These are phyloP conservation scores for Cladosporium velox DNA, from an alignment of 2,329 filamentous ascomycete species.

Conservation along the genomic window DNA sequence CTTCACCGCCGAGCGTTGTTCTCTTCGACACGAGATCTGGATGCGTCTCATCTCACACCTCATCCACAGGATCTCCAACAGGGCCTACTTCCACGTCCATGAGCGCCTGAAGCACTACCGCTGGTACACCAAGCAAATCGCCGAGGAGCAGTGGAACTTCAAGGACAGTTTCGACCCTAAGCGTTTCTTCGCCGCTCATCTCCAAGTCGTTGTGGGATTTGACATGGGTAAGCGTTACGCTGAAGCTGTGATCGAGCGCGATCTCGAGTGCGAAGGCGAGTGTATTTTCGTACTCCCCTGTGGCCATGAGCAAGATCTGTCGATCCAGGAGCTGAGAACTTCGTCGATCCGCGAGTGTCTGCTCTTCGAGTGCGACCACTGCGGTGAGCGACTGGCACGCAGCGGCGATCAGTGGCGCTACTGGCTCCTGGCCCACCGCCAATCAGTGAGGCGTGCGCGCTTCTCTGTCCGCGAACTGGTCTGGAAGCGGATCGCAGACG, in stretches of 20 bases:
- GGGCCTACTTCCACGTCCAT: constrained; percentile 13
- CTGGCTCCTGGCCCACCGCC: background rate
- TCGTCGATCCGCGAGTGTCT: background rate
- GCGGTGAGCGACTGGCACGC: background rate
- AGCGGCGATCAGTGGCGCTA: background rate
- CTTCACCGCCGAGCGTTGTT: background rate
- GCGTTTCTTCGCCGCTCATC: background rate
- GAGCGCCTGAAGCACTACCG: background rate
- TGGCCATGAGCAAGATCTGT: background rate
- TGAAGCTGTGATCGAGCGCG: background rate
- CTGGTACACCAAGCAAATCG: background rate
- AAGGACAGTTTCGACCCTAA: background rate
- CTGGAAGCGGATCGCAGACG: background rate
- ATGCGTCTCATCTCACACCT: background rate
- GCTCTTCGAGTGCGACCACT: background rate
- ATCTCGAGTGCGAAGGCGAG: background rate
- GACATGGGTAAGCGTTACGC: background rate
- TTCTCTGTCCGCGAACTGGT: background rate
- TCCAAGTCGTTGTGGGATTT: background rate
- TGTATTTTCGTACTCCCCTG: background rate
- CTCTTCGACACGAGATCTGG: background rate
- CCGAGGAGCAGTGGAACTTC: background rate
- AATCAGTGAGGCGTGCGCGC: background rate
- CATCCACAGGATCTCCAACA: background rate
- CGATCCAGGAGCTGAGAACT: background rate